phyloP scores from a whole-genome alignment of 75 land plant species.

The Cupressus sempervirens region DNA sequence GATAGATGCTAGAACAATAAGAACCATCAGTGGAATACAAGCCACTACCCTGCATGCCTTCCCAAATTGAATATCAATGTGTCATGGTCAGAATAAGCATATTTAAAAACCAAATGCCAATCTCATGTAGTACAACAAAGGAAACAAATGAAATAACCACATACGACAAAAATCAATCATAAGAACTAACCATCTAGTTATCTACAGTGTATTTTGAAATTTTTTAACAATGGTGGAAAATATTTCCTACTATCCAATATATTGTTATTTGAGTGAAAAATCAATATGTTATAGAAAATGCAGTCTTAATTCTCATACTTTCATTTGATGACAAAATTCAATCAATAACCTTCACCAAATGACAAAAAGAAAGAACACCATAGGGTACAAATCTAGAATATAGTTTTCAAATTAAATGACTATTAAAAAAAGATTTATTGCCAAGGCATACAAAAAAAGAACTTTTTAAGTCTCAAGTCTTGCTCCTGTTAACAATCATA shows the following conservation, averaged over 20 bases:
- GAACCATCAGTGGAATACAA: conserved; percentile 78
- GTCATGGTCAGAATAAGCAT: not conserved
- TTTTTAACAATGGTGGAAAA: not conserved
- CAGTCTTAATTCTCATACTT: not conserved
- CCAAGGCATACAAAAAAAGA: not conserved
- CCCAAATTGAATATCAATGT: not conserved
- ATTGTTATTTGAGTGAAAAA: not conserved
- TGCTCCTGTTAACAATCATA: not conserved
- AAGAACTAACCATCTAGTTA: not conserved
- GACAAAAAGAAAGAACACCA: not conserved
- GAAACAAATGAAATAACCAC: not conserved
- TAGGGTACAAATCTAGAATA: not conserved
- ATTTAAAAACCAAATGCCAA: not conserved
- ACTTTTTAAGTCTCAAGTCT: not conserved
- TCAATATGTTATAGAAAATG: not conserved
- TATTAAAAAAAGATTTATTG: not conserved
- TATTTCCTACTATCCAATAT: not conserved
- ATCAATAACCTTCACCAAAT: not conserved
- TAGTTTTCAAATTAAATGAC: not conserved
- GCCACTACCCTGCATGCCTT: conserved; percentile 68
- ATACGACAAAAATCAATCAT: not conserved
- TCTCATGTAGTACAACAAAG: not conserved
- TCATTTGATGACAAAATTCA: not conserved
- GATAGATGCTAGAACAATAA: conserved; percentile 93
- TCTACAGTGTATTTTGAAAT: not conserved